phyloP scores from a whole-genome alignment of 306 rosid species.

The Quercus agrifolia region DNA sequence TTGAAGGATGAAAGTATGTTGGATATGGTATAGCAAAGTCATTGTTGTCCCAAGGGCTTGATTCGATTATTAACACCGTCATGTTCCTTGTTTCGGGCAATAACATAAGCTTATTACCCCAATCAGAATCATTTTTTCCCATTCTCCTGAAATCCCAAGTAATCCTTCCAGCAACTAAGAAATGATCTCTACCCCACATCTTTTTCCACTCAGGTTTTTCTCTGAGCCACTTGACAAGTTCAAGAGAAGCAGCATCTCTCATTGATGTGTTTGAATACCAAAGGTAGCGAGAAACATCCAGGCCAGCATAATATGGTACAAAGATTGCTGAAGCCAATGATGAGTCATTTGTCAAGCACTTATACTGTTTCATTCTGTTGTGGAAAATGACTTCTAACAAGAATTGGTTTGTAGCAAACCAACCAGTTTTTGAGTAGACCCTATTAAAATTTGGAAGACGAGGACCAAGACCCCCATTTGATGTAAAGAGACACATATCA shows the following conservation, averaged over 20 bases:
- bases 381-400: conserved; percentile 45
- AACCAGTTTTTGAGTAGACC: conserved; percentile 26
- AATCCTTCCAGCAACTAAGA: conserved; percentile 48
- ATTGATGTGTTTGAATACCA: conserved; percentile 30
- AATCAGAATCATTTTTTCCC: conserved; percentile 25
- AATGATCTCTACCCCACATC: conserved; percentile 53
- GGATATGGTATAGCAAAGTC: conserved; percentile 55
- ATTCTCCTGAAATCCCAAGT: conserved; percentile 53
- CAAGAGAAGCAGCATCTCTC: conserved; percentile 31
- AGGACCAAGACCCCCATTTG: conserved; percentile 40
- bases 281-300: conserved; percentile 40
- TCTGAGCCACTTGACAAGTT: conserved; percentile 31
- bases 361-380: conserved; percentile 36
- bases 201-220: conserved; percentile 36
- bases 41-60: conserved; percentile 40
- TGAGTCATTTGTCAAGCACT: conserved; percentile 43
- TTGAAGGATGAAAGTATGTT: conserved; percentile 47
- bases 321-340: conserved; percentile 38
- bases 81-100: conserved; percentile 41
- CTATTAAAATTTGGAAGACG: conserved; percentile 11
- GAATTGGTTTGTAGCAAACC: conserved; percentile 48
- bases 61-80: conserved; percentile 40
- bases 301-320: conserved; percentile 45
- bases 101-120: conserved; percentile 45
- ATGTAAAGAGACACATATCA: conserved; percentile 31